Percentiles rank a stretch among this genome's conserved stretches.
Evolutionary conservation across 2,329 filamentous ascomycete species (phyloP).

Genomic region (Colletotrichum nymphaeae): DNA sequence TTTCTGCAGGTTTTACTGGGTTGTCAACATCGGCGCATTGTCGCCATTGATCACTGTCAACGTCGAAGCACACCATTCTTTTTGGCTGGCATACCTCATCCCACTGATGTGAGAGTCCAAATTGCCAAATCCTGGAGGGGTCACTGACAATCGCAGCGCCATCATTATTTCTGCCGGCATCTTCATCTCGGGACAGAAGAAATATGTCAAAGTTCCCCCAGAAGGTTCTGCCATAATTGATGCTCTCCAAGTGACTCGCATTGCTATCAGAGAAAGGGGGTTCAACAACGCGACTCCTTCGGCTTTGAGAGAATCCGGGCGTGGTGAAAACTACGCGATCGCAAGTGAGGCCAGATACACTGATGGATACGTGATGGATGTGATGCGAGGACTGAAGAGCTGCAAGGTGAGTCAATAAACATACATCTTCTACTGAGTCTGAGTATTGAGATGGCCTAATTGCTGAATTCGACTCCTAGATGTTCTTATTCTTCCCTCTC

Average conservation of each 20-base stretch:
- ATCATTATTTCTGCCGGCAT: slow-evolving; percentile 20
- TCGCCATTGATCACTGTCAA: slow-evolving; percentile 48
- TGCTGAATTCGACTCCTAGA: neutral
- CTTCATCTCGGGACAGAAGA: slow-evolving; percentile 20
- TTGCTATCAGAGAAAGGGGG: slow-evolving; percentile 38
- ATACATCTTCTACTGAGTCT: too few relatives aligned
- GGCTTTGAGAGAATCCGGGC: slow-evolving; percentile 36
- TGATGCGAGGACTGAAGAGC: slow-evolving; percentile 38
- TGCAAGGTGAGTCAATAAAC: slow-evolving; percentile 39
- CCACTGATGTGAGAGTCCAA: slow-evolving; percentile 36
- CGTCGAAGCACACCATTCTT: slow-evolving; percentile 22
- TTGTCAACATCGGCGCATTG: slow-evolving; percentile 67
- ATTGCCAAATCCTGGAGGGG: too few relatives aligned
- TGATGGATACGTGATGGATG: slow-evolving; percentile 39
- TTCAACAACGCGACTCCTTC: slow-evolving; percentile 29
- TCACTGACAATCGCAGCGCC: slow-evolving; percentile 1
- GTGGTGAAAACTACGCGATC: slow-evolving; percentile 37
- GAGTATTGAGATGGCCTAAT: too few relatives aligned
- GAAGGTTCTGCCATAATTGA: slow-evolving; percentile 29
- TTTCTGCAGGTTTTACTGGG: slow-evolving; percentile 69
- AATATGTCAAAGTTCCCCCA: slow-evolving; percentile 22
- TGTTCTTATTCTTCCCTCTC: slow-evolving; percentile 42
- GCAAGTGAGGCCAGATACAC: slow-evolving; percentile 40
- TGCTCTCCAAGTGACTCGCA: slow-evolving; percentile 35
- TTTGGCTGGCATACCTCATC: slow-evolving; percentile 33